A percentile compares a stretch with the other conserved stretches of the same genome.
Conservation (phyloP, 768 basidiomycete genomes). For the Sutorius australiensis region DNA sequence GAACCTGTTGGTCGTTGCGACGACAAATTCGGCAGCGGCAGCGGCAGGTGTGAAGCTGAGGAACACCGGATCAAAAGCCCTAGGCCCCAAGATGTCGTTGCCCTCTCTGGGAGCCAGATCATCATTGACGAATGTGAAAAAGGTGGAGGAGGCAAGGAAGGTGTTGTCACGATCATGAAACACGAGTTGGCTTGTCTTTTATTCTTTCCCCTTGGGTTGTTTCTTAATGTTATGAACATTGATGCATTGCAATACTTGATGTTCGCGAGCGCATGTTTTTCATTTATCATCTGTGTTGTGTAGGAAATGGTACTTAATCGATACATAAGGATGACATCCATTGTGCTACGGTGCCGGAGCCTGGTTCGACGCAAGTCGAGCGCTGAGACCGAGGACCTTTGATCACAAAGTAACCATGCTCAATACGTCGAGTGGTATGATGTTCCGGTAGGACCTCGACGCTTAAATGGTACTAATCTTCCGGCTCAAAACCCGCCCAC, state of each 20-base stretch:
- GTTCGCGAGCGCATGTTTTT: conserved; percentile 9
- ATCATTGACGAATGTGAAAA: conserved; percentile 43
- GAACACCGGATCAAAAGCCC: conserved; percentile 6
- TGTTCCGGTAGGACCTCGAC: too few relatives aligned
- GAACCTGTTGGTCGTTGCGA: conserved; percentile 55
- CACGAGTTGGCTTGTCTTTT: background rate
- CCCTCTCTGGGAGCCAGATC: conserved; percentile 31
- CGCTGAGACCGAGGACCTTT: too few relatives aligned
- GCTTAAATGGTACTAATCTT: too few relatives aligned
- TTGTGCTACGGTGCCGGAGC: too few relatives aligned
- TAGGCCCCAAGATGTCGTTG: conserved; percentile 9
- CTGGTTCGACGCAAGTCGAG: too few relatives aligned
- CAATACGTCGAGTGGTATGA: too few relatives aligned
- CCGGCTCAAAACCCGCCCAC: too few relatives aligned
- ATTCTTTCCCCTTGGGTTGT: background rate
- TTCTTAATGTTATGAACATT: conserved; percentile 1
- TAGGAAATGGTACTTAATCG: background rate
- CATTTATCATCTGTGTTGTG: conserved; percentile 1
- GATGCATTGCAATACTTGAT: conserved; percentile 5
- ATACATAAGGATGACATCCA: background rate
- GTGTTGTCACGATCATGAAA: conserved; percentile 14
- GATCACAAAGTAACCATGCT: too few relatives aligned
- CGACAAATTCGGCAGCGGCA: conserved; percentile 43
- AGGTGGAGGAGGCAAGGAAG: conserved; percentile 46
- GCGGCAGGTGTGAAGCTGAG: conserved; percentile 20